Conservation (phyloP, 2,329 filamentous ascomycete genomes). For the Ophiocordyceps camponoti-floridani region DNA sequence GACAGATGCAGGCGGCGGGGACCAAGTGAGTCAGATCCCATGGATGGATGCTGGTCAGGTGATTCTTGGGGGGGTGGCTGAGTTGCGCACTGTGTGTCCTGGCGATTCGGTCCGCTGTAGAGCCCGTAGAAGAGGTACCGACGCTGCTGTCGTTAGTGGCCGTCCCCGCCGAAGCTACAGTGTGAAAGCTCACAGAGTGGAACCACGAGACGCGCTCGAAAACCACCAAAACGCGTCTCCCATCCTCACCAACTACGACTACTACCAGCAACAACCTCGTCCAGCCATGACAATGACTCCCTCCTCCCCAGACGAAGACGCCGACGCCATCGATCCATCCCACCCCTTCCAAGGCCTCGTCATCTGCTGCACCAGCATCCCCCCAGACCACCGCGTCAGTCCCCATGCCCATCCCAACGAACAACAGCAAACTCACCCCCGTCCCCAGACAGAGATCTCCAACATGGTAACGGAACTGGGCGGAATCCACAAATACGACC, state of each 20-base stretch:
- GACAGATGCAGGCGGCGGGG: too few relatives aligned
- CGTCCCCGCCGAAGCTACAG: background rate
- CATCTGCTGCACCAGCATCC: constrained; percentile 76
- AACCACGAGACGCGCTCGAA: too few relatives aligned
- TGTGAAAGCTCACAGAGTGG: too few relatives aligned
- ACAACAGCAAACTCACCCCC: background rate
- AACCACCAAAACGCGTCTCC: background rate
- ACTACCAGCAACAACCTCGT: too few relatives aligned
- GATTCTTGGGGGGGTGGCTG: background rate
- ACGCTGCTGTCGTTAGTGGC: background rate
- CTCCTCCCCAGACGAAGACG: constrained; percentile 8
- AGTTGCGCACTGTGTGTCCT: background rate
- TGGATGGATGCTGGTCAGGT: too few relatives aligned
- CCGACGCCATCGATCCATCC: constrained; percentile 31
- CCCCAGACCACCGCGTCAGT: constrained; percentile 59
- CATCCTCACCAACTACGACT: too few relatives aligned
- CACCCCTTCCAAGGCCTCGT: constrained; percentile 53
- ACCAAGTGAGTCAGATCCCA: too few relatives aligned
- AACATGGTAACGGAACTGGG: constrained; percentile 62
- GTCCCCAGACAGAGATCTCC: constrained; percentile 33
- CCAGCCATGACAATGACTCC: too few relatives aligned
- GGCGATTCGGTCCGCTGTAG: background rate
- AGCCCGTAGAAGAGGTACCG: background rate
- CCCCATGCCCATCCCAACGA: constrained; percentile 2
- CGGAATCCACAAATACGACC: constrained; percentile 70